These are phyloP conservation scores for Jimgerdemannia flammicorona DNA, from an alignment of 192 early-diverging fungal species.

Conservation along the genomic window DNA sequence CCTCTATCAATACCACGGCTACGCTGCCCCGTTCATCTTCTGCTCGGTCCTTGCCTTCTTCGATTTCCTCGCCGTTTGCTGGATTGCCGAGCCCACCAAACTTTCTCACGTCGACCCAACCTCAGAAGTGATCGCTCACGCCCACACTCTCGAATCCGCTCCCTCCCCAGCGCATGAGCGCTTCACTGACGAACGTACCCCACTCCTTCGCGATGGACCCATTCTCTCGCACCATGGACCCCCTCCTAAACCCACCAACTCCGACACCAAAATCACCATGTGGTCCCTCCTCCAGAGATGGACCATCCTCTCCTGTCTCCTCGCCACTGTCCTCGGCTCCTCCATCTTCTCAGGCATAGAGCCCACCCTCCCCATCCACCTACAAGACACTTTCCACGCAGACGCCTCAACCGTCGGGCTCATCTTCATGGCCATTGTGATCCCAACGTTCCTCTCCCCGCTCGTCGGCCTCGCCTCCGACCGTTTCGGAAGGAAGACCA, in stretches of 20 bases:
- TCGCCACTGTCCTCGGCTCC: conserved; percentile 41
- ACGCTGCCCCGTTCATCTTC: conserved; percentile 65
- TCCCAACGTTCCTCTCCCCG: conserved; percentile 63
- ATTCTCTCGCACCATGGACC: not conserved
- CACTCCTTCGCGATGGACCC: not conserved
- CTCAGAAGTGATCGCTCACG: conserved; percentile 2
- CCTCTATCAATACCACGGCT: conserved; percentile 63
- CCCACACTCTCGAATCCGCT: not conserved
- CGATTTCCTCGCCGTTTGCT: conserved; percentile 57
- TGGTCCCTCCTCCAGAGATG: conserved; percentile 38
- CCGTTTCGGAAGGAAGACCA: conserved; percentile 37
- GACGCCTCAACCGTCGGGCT: conserved; percentile 44
- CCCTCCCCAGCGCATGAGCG: not conserved
- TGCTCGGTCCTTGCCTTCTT: conserved; percentile 53
- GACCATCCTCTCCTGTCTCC: conserved; percentile 38
- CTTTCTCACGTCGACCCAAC: conserved; percentile 6
- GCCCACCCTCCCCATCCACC: conserved; percentile 51
- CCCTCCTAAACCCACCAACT: not conserved
- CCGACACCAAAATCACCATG: conserved; percentile 31
- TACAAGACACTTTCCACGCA: conserved; percentile 32
- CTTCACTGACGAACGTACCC: not conserved
- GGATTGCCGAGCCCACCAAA: conserved; percentile 59
- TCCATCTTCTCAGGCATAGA: conserved; percentile 55
- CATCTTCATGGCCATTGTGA: conserved; percentile 63
- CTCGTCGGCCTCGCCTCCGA: conserved; percentile 52